phyloP scores from a whole-genome alignment of 768 basidiomycete genomes.

The Panaeolus cyanescens region DNA sequence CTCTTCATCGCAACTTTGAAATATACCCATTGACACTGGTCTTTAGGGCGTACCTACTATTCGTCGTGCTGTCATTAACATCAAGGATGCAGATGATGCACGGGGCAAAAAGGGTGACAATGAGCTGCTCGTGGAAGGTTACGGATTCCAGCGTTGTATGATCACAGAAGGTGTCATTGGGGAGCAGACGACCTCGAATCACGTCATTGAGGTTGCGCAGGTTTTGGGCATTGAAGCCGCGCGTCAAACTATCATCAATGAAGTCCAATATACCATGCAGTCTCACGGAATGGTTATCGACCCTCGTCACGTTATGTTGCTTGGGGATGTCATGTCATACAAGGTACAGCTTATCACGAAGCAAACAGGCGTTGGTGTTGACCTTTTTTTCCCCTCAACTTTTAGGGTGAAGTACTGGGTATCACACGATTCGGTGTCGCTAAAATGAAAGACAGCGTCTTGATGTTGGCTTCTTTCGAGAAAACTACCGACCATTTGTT shows the following conservation, averaged over 20 bases:
- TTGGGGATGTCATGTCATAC: conserved; percentile 98
- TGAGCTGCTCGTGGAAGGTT: conserved; percentile 94
- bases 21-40: neutral
- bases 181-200: conserved; percentile 90
- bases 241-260: conserved; percentile 89
- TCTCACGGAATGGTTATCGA: conserved; percentile 99
- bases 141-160: conserved; percentile 97
- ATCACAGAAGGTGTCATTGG: conserved; percentile 95
- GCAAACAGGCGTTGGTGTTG: neutral
- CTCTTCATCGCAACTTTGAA: neutral
- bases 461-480: conserved; percentile 99
- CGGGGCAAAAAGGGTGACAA: conserved; percentile 86
- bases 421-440: conserved; percentile 99
- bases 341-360: conserved; percentile 55
- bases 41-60: conserved; percentile 81
- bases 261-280: conserved; percentile 97
- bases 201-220: conserved; percentile 93
- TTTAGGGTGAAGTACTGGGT: conserved; percentile 94
- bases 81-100: conserved; percentile 83
- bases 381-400: conserved; percentile 5
- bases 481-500: conserved; percentile 99
- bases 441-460: conserved; percentile 99
- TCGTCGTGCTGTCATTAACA: conserved; percentile 93
- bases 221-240: conserved; percentile 99
- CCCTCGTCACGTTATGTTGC: conserved; percentile 96